Conservation (phyloP, 306 rosid species). For the Sicyos baderoa region DNA sequence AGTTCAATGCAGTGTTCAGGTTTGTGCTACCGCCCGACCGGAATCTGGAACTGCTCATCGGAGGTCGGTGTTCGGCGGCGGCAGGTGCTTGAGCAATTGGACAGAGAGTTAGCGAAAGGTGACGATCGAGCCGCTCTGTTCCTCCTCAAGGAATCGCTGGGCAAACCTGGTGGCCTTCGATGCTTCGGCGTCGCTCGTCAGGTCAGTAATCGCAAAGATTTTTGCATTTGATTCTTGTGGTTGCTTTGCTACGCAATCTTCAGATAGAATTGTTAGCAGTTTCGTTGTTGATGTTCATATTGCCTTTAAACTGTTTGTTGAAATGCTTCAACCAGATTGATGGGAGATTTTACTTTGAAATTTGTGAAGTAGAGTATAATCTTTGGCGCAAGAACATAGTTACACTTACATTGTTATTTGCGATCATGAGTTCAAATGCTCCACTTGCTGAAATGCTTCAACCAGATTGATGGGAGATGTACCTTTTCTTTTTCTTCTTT, state of each 20-base stretch:
- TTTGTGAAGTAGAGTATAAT: not conserved
- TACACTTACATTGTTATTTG: too few species aligned
- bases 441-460: not conserved
- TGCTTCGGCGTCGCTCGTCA: slow-evolving; percentile 84
- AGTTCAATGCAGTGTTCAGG: slow-evolving; percentile 34
- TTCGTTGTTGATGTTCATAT: too few species aligned
- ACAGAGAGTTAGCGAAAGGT: slow-evolving; percentile 48
- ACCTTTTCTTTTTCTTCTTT: not conserved
- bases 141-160: slow-evolving; percentile 58
- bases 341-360: not conserved
- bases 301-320: not conserved
- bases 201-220: slow-evolving; percentile 28
- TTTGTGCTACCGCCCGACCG: slow-evolving; percentile 21
- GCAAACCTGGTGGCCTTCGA: slow-evolving; percentile 57
- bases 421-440: too few species aligned
- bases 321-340: slow-evolving; percentile 7
- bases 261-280: not conserved
- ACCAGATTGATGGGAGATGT: not conserved
- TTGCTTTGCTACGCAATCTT: not conserved
- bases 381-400: too few species aligned
- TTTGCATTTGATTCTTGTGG: not conserved
- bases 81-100: slow-evolving; percentile 53
- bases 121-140: slow-evolving; percentile 65
- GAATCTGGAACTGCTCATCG: slow-evolving; percentile 35
- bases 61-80: slow-evolving; percentile 38